Base-by-base conservation (phyloP, 2,329 filamentous ascomycete species). In the Colletotrichum sp. region DNA sequence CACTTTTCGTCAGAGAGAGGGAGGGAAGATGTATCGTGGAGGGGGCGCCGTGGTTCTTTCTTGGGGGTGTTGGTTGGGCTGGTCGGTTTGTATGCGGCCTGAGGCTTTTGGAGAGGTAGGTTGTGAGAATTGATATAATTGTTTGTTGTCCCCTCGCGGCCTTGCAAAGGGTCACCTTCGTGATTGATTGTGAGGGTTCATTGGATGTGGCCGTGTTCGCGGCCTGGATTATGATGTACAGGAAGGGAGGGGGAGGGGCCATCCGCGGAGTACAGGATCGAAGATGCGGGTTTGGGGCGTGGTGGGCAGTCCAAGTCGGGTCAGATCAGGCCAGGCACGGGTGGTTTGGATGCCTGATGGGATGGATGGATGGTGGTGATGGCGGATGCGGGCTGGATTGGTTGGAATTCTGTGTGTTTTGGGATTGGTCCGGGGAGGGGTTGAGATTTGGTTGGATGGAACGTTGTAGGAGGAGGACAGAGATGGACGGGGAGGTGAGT, bases 221-320 rank as follows among this genome's bases (percentile, higher is more conserved):
- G 18, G 32, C 59, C 59, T 30, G 21, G 30, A 2, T 10, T 7
- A 4, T 14, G 12, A 7, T 32, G 10, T 32, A 34, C 59, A 32
- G 59, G 0, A 7, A 61, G 1, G 26, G 5, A 30, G 28, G 12
- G 28, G 21, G 12, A 39, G 57, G 21, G 55, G 24, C 1, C 28
- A 32, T 30, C 57, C 66, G 66, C 57, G 24, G 71, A 63, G 71
- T 70, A 73, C 71, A 73, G 71, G 59, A 59, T 73, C 71, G 71
- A 32, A 70, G 36, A 73, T 64, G 71, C 57, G 68, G 71, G 71
- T n/a, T 59, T n/a, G 66, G 30, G 71, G 71, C 71, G 57, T 32
- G 18, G 39, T 3, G 39, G 5, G 39, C 39, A 43, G 39, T 21
- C 8, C n/a, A n/a, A n/a, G 43, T 7, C 34, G 18, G 13, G 28